Conservation (phyloP, 2,329 filamentous ascomycete genomes). For the Cladosporium colombiae region DNA sequence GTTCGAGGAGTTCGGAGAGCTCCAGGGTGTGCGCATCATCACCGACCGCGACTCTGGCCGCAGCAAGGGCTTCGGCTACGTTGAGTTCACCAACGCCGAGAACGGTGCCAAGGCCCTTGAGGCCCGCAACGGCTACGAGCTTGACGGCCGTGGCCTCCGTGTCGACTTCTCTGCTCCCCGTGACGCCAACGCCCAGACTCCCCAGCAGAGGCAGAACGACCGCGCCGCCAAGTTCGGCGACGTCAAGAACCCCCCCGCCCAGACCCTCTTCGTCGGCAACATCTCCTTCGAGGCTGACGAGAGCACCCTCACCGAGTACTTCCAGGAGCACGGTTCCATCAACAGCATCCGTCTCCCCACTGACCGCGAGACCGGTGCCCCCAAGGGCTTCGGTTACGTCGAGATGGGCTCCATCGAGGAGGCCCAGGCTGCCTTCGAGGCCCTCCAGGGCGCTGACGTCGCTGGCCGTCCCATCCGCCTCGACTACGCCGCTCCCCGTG, state of each 20-base stretch:
- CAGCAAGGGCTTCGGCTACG: slow-evolving; percentile 89
- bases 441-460: slow-evolving; percentile 71
- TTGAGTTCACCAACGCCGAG: slow-evolving; percentile 73
- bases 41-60: slow-evolving; percentile 78
- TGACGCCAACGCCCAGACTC: slow-evolving; percentile 49
- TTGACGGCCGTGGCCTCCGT: slow-evolving; percentile 75
- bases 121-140: slow-evolving; percentile 71
- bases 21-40: slow-evolving; percentile 75
- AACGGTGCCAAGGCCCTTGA: slow-evolving; percentile 71
- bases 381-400: slow-evolving; percentile 93
- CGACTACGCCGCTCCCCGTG: slow-evolving; percentile 73
- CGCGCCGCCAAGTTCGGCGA: slow-evolving; percentile 75
- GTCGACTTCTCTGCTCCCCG: slow-evolving; percentile 75
- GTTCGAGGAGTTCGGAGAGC: slow-evolving; percentile 76
- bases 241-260: slow-evolving; percentile 72
- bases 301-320: slow-evolving; percentile 72
- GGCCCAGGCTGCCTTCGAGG: slow-evolving; percentile 71
- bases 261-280: slow-evolving; percentile 91
- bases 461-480: slow-evolving; percentile 75
- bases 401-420: slow-evolving; percentile 81
- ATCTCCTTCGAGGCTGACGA: slow-evolving; percentile 81
- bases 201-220: slow-evolving; percentile 49
- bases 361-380: slow-evolving; percentile 77
- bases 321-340: slow-evolving; percentile 69
- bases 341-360: slow-evolving; percentile 85